phyloP scores from a whole-genome alignment of 257 asterid genomes.

The Henckelia pumila region DNA sequence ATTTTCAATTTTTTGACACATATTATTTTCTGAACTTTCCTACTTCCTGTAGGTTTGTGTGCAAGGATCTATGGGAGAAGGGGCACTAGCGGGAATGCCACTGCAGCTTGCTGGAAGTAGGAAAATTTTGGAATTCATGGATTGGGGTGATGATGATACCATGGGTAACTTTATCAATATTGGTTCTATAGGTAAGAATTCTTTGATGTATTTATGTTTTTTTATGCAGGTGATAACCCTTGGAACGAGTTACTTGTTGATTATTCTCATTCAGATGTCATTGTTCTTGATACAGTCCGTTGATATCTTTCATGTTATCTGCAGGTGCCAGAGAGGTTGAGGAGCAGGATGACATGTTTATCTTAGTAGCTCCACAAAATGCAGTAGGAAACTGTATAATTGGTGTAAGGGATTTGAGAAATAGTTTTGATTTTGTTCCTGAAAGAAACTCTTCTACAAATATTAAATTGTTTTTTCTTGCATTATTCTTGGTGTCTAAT shows the following conservation, averaged over 20 bases:
- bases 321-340: constrained; percentile 85
- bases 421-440: constrained; percentile 1
- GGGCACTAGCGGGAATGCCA: constrained; percentile 93
- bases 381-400: constrained; percentile 92
- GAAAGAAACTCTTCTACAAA: constrained; percentile 7
- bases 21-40: constrained; percentile 22
- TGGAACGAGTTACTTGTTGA: too few species aligned
- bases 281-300: too few species aligned
- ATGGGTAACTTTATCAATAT: constrained; percentile 73
- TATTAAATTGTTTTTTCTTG: constrained; percentile 19
- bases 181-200: constrained; percentile 70
- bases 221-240: too few species aligned
- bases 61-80: constrained; percentile 98
- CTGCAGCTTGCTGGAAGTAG: constrained; percentile 90
- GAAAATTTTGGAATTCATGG: constrained; percentile 94
- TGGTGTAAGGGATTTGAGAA: constrained; percentile 54
- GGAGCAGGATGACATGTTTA: constrained; percentile 81
- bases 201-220: constrained; percentile 2
- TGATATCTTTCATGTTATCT: constrained; percentile 26
- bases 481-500: constrained; percentile 19
- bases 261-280: too few species aligned
- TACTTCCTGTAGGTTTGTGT: constrained; percentile 70
- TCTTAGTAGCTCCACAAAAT: constrained; percentile 98
- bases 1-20: neutral
- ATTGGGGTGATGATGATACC: constrained; percentile 92